These are phyloP conservation scores for Solanum medicagineum DNA, from an alignment of 257 asterid species.

Conservation along the genomic window DNA sequence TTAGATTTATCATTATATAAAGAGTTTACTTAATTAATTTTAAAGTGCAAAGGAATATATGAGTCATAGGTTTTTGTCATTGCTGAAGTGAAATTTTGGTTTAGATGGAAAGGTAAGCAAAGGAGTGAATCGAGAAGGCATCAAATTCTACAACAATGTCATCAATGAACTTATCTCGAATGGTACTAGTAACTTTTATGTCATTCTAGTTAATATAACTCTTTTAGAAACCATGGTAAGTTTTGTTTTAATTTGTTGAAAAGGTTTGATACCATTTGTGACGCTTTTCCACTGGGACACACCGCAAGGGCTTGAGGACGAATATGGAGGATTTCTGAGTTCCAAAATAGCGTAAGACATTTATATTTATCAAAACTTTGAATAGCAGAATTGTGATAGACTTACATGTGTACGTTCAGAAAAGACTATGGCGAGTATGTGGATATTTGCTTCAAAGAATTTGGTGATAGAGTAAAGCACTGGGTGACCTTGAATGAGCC, in stretches of 20 bases:
- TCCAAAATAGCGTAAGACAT: slow-evolving; percentile 3
- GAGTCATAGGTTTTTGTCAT: not conserved
- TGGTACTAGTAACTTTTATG: not conserved
- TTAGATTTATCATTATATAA: not conserved
- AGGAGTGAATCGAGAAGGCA: slow-evolving; percentile 22
- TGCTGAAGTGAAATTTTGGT: not conserved
- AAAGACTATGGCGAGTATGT: slow-evolving; percentile 7
- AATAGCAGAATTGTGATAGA: too few relatives aligned
- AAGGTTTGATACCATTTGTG: slow-evolving; percentile 9
- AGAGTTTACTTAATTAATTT: not conserved
- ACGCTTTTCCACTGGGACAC: slow-evolving; percentile 12
- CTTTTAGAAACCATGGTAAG: not conserved
- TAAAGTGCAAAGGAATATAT: not conserved
- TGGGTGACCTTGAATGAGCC: slow-evolving; percentile 26
- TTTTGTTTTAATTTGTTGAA: not conserved
- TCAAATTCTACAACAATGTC: slow-evolving; percentile 17
- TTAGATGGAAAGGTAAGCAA: slow-evolving; percentile 19
- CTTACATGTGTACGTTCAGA: not conserved
- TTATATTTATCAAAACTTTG: too few relatives aligned
- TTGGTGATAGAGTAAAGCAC: slow-evolving; percentile 20
- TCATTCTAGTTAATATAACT: not conserved
- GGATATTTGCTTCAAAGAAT: slow-evolving; percentile 18
- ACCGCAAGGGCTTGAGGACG: slow-evolving; percentile 16
- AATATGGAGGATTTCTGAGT: slow-evolving; percentile 15
- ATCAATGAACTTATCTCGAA: slow-evolving; percentile 15